Evolutionary conservation across 768 basidiomycete genomes (phyloP), one percentile per base, ranked within the genome.

Genomic region (Mycena albidolilacea): DNA sequence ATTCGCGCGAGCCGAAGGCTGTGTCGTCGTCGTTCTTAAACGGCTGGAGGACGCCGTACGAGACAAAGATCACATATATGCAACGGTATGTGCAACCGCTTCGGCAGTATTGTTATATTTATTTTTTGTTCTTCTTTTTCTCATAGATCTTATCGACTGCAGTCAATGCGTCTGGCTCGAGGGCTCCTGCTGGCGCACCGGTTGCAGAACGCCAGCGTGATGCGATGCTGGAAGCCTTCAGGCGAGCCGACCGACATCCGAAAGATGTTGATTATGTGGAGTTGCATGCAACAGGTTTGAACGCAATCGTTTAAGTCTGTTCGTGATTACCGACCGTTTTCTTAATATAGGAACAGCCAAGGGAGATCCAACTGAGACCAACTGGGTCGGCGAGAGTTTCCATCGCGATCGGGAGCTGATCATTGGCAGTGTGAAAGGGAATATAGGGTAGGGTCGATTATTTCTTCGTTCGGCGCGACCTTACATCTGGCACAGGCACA

Each of bases 141-240:
- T n/a, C n/a, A n/a, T n/a, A 87, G 86, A 79, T 87, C 57, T 77
- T 86, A 7, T 85, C 83, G 12, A 84, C 85, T 8, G 83, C 79
- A 7, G 79, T 86, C 37, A 85, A 83, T 37, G 21, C 67, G 0
- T 14, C 46, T 1, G 67, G 67, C 5, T 39, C 38, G 2, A 1
- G 4, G 0, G 48, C 38, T 3, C 48, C 67, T 0, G 19, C 23
- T 1, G 23, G 41, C 5, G 60, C 39, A 0, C 67, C 67, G 6
- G 52, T 62, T 11, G 67, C 48, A 7, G 37, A 15, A 3, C 15
- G 46, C 4, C 67, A 69, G n/a, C 0, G 0, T 0, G 39, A n/a
- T 8, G 48, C 48, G 1, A 69, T 69, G 59, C 38, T 3, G 1
- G 15, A 7, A 12, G 67, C 67, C 23, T 69, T 15, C 50, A 17